These are phyloP conservation scores for Sugiyamaella valdiviana DNA, from an alignment of 805 yeast species.

Conservation along the genomic window DNA sequence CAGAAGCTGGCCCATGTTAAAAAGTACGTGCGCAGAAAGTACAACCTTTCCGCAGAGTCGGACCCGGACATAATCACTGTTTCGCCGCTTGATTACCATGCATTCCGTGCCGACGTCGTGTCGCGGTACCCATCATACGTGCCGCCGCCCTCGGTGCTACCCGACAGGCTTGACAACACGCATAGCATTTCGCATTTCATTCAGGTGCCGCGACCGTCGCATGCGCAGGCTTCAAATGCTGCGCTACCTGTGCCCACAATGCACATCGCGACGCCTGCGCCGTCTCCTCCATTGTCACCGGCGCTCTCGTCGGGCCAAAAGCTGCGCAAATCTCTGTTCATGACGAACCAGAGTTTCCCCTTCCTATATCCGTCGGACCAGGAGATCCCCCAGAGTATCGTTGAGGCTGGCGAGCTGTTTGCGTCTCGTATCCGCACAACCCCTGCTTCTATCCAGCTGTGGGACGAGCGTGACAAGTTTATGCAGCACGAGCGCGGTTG, in stretches of 20 bases:
- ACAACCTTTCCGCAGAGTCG: conserved; percentile 31
- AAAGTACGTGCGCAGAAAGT: conserved; percentile 39
- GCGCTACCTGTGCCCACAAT: conserved; percentile 49
- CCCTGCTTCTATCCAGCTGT: conserved; percentile 61
- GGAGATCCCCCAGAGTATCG: conserved; percentile 63
- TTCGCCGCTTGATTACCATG: conserved; percentile 79
- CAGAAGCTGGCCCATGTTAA: conserved; percentile 40
- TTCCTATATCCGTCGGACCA: conserved; percentile 52
- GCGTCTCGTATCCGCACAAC: conserved; percentile 57
- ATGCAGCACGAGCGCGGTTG: conserved; percentile 70
- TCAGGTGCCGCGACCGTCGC: conserved; percentile 49
- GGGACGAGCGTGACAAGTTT: conserved; percentile 64
- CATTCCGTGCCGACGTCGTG: conserved; percentile 66
- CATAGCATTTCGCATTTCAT: conserved; percentile 55
- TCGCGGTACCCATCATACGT: conserved; percentile 69
- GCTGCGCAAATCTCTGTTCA: conserved; percentile 39
- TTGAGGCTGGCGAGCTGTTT: conserved; percentile 71
- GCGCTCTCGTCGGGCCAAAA: conserved; percentile 29
- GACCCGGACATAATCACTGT: conserved; percentile 39
- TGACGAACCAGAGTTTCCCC: conserved; percentile 62
- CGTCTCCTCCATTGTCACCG: conserved; percentile 69
- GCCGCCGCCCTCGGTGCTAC: conserved; percentile 46
- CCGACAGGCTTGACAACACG: conserved; percentile 42
- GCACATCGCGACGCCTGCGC: conserved; percentile 82
- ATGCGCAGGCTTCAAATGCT: conserved; percentile 38